Evolutionary conservation across 2,329 filamentous ascomycete species (phyloP).

Genomic region (Trichoderma brevicompactum): DNA sequence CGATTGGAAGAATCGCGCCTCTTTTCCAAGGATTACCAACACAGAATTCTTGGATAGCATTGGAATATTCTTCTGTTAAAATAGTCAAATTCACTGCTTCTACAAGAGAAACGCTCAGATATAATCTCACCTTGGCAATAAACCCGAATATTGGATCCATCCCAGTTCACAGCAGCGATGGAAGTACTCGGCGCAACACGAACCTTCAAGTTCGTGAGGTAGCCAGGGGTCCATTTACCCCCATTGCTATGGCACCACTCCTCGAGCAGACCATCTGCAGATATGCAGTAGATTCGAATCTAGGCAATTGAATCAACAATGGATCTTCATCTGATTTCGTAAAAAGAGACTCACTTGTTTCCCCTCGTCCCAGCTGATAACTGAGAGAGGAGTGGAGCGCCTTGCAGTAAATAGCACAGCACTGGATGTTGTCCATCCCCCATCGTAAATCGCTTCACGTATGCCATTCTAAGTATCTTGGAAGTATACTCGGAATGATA

Average conservation of each 20-base stretch:
- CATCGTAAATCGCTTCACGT: neutral
- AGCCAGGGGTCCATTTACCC: conserved; percentile 1
- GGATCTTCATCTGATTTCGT: neutral
- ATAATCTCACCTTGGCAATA: conserved; percentile 14
- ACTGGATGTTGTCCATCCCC: neutral
- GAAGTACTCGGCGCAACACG: neutral
- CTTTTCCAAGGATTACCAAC: conserved; percentile 5
- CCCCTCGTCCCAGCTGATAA: conserved; percentile 16
- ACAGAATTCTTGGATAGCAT: conserved; percentile 12
- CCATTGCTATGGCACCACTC: conserved; percentile 10
- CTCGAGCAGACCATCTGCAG: conserved; percentile 2
- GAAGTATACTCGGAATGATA: conserved; percentile 9
- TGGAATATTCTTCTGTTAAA: neutral
- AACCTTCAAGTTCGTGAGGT: neutral
- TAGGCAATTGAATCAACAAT: neutral
- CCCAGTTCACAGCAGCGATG: conserved; percentile 20
- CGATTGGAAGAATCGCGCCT: conserved; percentile 13
- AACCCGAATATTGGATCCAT: neutral
- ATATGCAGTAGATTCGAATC: conserved; percentile 13
- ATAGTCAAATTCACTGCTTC: neutral
- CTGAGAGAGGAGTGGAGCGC: conserved; percentile 12
- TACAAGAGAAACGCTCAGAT: neutral
- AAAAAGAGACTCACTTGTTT: neutral
- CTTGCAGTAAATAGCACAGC: conserved; percentile 6
- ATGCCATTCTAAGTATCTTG: conserved; percentile 18